Percentiles rank a stretch among this genome's conserved stretches.
phyloP scores from a whole-genome alignment of 495 filamentous ascomycete genomes.

The Aspergillus wentii region DNA sequence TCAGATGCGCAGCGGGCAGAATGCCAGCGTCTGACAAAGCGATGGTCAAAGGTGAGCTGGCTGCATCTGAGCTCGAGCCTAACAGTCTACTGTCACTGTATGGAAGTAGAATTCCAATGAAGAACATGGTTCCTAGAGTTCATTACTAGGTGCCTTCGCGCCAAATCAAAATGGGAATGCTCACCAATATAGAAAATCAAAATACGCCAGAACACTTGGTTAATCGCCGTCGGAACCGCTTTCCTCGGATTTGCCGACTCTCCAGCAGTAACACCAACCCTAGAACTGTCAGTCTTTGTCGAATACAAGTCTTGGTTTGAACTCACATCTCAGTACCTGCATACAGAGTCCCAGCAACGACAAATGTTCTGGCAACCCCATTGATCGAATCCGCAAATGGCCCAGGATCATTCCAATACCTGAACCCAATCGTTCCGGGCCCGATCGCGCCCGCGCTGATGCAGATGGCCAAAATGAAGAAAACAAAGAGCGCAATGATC shows the following conservation, averaged over 20 bases:
- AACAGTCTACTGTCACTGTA: slow-evolving; percentile 41
- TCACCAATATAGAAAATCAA: slow-evolving; percentile 65
- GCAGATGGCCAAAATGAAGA: slow-evolving; percentile 64
- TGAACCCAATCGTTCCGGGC: slow-evolving; percentile 51
- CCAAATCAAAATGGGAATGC: slow-evolving; percentile 2
- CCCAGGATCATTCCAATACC: slow-evolving; percentile 63
- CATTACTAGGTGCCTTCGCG: background rate
- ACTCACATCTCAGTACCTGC: slow-evolving; percentile 62
- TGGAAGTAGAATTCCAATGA: slow-evolving; percentile 68
- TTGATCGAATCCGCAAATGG: slow-evolving; percentile 65
- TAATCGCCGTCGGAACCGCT: slow-evolving; percentile 58
- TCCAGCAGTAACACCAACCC: slow-evolving; percentile 65
- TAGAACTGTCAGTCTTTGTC: slow-evolving; percentile 3
- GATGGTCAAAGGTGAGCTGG: slow-evolving; percentile 72
- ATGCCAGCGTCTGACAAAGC: slow-evolving; percentile 62
- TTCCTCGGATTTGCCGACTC: slow-evolving; percentile 59
- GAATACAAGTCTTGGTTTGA: background rate
- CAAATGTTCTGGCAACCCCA: slow-evolving; percentile 48
- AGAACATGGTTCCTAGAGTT: slow-evolving; percentile 45
- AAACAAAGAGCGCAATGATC: slow-evolving; percentile 54
- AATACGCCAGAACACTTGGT: slow-evolving; percentile 71
- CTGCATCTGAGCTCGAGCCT: slow-evolving; percentile 41
- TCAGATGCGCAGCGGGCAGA: slow-evolving; percentile 62
- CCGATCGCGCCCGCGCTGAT: slow-evolving; percentile 60
- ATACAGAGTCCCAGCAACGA: slow-evolving; percentile 68